These are phyloP conservation scores for Fusarium pseudocircinatum DNA, from an alignment of 2,329 filamentous ascomycete genomes.

Conservation along the genomic window DNA sequence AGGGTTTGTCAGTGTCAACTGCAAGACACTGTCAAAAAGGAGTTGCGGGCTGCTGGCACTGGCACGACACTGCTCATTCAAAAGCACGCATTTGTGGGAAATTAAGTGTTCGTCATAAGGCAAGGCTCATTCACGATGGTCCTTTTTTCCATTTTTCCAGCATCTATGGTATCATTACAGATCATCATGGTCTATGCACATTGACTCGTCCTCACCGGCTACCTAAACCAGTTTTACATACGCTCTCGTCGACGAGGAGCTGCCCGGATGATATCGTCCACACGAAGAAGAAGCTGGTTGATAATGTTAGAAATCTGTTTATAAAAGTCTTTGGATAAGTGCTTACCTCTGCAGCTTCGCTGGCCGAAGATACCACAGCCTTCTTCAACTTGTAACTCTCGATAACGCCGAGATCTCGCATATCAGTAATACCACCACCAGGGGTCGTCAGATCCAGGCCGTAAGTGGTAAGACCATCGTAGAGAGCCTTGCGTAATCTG, in stretches of 20 bases:
- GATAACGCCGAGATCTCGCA: slow-evolving; percentile 93
- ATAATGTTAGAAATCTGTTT: slow-evolving; percentile 31
- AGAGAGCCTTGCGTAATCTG: slow-evolving; percentile 90
- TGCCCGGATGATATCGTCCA: slow-evolving; percentile 97
- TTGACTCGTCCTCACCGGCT: slow-evolving; percentile 36
- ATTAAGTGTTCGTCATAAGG: slow-evolving; percentile 23
- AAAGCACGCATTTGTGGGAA: background rate
- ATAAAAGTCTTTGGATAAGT: no score
- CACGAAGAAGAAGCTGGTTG: slow-evolving; percentile 82
- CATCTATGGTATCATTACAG: slow-evolving; percentile 54
- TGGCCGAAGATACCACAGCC: slow-evolving; percentile 96
- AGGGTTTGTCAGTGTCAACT: background rate
- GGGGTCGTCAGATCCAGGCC: slow-evolving; percentile 89
- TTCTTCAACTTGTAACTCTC: slow-evolving; percentile 99
- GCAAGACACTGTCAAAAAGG: background rate
- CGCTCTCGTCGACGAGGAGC: slow-evolving; percentile 72
- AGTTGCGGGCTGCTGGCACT: slow-evolving; percentile 7
- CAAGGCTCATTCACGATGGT: slow-evolving; percentile 39
- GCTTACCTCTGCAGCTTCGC: slow-evolving; percentile 93
- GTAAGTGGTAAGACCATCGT: slow-evolving; percentile 91
- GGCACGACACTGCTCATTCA: slow-evolving; percentile 7
- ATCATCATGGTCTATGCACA: slow-evolving; percentile 47
- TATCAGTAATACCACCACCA: slow-evolving; percentile 92
- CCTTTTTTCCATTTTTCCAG: slow-evolving; percentile 43
- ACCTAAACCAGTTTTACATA: slow-evolving; percentile 46